phyloP scores from a whole-genome alignment of 345 rosid genomes.

The Moringa oleifera region DNA sequence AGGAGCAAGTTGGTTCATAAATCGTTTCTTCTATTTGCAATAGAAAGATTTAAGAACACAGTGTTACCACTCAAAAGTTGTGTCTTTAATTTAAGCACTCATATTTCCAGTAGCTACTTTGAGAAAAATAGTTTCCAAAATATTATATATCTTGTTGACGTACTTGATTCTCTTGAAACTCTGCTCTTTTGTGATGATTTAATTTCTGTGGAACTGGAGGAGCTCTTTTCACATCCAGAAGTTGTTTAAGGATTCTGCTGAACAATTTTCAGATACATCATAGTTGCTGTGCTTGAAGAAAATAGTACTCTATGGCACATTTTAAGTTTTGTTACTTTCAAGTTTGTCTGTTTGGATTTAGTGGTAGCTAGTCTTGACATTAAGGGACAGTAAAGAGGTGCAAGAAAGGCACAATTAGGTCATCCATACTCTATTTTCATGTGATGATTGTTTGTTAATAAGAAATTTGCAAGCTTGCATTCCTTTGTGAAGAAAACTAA shows the following conservation, averaged over 20 bases:
- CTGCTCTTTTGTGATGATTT: slow-evolving; percentile 14
- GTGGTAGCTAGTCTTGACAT: too few species aligned
- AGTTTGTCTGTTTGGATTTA: too few species aligned
- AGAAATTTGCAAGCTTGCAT: too few species aligned
- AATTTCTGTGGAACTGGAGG: slow-evolving; percentile 19
- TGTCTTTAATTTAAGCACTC: slow-evolving; percentile 23
- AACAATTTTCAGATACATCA: neutral
- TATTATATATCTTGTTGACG: slow-evolving; percentile 10
- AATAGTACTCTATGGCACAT: neutral
- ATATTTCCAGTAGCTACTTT: slow-evolving; percentile 21
- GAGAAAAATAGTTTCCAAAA: slow-evolving; percentile 12
- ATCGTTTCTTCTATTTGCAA: slow-evolving; percentile 28
- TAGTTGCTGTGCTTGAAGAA: slow-evolving; percentile 2
- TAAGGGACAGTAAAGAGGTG: too few species aligned
- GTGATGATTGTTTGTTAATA: too few species aligned
- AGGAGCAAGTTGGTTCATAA: neutral
- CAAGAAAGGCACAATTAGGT: too few species aligned
- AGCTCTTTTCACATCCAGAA: slow-evolving; percentile 16
- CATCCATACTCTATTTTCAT: too few species aligned
- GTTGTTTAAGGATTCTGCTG: neutral
- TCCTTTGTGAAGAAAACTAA: too few species aligned
- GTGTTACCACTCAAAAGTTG: slow-evolving; percentile 18
- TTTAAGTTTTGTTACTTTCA: too few species aligned
- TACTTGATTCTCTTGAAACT: slow-evolving; percentile 22
- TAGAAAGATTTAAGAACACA: slow-evolving; percentile 7